Evolutionary conservation across 2,329 filamentous ascomycete genomes (phyloP).

Genomic region (Bretziella fagacearum): DNA sequence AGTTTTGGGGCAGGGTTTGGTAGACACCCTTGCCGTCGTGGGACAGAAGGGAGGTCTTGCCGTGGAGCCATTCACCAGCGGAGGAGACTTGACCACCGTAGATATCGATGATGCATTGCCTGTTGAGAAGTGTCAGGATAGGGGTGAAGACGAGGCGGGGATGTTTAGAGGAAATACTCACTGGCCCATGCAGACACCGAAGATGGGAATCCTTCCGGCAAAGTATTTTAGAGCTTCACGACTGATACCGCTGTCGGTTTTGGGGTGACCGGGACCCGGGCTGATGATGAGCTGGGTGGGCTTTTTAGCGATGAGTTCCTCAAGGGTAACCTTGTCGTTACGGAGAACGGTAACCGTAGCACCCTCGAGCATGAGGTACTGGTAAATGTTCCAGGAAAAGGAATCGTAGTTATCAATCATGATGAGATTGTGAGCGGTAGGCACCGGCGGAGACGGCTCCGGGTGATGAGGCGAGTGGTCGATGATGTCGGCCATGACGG

Average conservation of each 20-base stretch:
- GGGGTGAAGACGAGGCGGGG: not conserved
- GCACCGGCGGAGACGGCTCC: constrained; percentile 51
- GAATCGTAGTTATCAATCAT: constrained; percentile 99
- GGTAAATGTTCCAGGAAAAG: constrained; percentile 98
- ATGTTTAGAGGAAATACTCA: constrained; percentile 34
- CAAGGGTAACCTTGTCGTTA: constrained; percentile 78
- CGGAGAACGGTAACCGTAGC: constrained; percentile 77
- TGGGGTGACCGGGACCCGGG: constrained; percentile 84
- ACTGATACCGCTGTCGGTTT: constrained; percentile 81
- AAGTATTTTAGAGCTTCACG: constrained; percentile 84
- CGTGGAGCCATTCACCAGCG: constrained; percentile 90
- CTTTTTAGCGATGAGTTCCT: constrained; percentile 65
- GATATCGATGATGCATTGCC: constrained; percentile 87
- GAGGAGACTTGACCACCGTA: constrained; percentile 85
- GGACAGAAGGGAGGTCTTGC: constrained; percentile 80
- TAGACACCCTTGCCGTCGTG: constrained; percentile 93
- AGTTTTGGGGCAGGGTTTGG: constrained; percentile 54
- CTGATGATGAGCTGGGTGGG: constrained; percentile 92
- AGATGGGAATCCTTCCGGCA: constrained; percentile 80
- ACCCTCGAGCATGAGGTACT: constrained; percentile 92
- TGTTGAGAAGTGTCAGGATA: constrained; percentile 20
- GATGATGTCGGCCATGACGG: constrained; percentile 36
- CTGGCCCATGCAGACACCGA: constrained; percentile 99
- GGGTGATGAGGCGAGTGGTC: constrained; percentile 84
- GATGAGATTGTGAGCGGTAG: constrained; percentile 75